A percentile compares a stretch with the other conserved stretches of the same genome.
These are phyloP conservation scores for Alternaria atra DNA, from an alignment of 2,329 filamentous ascomycete species.

Conservation along the genomic window DNA sequence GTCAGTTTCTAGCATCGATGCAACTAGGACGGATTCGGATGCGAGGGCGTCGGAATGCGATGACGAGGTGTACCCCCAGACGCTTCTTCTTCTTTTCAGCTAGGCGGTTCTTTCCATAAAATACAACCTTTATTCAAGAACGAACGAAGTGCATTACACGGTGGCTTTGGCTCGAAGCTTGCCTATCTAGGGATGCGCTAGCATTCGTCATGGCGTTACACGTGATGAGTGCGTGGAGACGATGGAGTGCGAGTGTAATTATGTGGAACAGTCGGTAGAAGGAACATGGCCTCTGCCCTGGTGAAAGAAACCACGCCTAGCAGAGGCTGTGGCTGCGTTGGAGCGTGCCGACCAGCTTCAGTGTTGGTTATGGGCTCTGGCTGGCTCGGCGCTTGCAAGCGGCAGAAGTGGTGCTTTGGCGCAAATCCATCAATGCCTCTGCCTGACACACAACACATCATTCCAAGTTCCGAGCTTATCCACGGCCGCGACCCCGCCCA, in stretches of 20 bases:
- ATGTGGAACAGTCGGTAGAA: slow-evolving; percentile 2
- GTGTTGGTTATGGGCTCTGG: slow-evolving; percentile 14
- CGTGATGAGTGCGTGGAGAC: slow-evolving; percentile 17
- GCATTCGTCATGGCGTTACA: slow-evolving; percentile 16
- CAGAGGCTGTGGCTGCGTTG: slow-evolving; percentile 2
- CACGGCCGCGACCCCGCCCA: slow-evolving; percentile 42
- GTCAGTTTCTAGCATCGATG: slow-evolving; percentile 41
- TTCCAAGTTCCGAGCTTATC: slow-evolving; percentile 53
- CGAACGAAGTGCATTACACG: slow-evolving; percentile 1
- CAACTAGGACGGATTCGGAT: slow-evolving; percentile 32
- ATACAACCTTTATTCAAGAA: slow-evolving; percentile 23
- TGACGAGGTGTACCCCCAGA: slow-evolving; percentile 8
- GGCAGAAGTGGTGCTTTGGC: slow-evolving; percentile 18
- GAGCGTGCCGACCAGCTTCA: neutral
- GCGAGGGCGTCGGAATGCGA: slow-evolving; percentile 34
- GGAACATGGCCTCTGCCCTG: neutral
- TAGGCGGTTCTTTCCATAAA: slow-evolving; percentile 30
- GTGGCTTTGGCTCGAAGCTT: slow-evolving; percentile 12
- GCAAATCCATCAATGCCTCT: slow-evolving; percentile 29
- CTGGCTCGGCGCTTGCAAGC: slow-evolving; percentile 30
- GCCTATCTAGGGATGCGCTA: slow-evolving; percentile 13
- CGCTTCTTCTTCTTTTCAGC: slow-evolving; percentile 19
- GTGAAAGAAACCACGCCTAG: slow-evolving; percentile 1
- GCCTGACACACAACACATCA: slow-evolving; percentile 46
- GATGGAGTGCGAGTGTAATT: neutral